A percentile compares a stretch with the other conserved stretches of the same genome.
Conservation (phyloP, 495 filamentous ascomycete genomes). For the Daldinia vernicosa region DNA sequence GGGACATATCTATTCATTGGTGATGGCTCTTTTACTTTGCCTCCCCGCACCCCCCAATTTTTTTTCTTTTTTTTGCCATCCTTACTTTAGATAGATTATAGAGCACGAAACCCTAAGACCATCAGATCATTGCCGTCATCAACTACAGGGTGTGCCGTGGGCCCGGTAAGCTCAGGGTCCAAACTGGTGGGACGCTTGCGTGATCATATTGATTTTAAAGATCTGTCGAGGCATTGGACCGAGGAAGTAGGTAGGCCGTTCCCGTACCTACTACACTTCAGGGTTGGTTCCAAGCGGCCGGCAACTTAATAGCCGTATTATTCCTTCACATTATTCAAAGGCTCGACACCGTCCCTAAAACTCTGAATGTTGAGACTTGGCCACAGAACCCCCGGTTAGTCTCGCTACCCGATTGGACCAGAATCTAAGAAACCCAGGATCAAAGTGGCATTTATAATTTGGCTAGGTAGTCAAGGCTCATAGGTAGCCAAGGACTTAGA, state of each 20-base stretch:
- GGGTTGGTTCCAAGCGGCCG: not conserved
- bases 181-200: constrained; percentile 22
- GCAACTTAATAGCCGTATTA: constrained; percentile 2
- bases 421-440: constrained; percentile 17
- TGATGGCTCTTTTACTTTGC: not conserved
- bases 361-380: not conserved
- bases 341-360: not conserved
- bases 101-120: constrained; percentile 13
- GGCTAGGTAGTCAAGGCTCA: not conserved
- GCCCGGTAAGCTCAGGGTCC: constrained; percentile 42
- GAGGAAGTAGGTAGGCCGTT: not conserved
- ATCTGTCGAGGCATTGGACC: constrained; percentile 3
- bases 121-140: constrained; percentile 34
- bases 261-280: not conserved
- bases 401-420: constrained; percentile 11
- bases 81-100: constrained; percentile 20
- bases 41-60: constrained; percentile 30
- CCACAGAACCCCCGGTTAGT: not conserved
- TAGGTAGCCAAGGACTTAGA: constrained; percentile 6
- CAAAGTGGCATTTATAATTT: not conserved
- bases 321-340: not conserved
- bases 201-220: constrained; percentile 11
- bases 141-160: constrained; percentile 24
- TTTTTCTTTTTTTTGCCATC: constrained; percentile 14
- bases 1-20: constrained; percentile 14